Evolutionary conservation across 148 eudicot species (phyloP), one percentile per base, ranked within the genome.

Genomic region (Spergularia marina): DNA sequence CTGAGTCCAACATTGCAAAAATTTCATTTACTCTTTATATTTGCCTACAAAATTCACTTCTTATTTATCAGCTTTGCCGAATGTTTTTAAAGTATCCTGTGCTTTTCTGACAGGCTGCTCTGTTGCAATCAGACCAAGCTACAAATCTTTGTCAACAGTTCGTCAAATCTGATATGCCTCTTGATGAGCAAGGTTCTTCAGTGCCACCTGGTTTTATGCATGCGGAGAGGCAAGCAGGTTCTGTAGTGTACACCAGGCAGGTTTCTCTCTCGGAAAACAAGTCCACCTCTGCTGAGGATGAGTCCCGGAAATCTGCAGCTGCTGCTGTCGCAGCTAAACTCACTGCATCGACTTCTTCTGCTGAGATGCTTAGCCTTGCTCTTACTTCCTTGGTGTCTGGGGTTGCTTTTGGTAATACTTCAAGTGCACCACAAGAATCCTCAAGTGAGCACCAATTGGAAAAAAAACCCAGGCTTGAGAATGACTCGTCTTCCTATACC

Each of bases 291-390:
- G 5, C 41, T 14, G 84, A 84, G 41, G 92, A 87, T 12, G 92
- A 86, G 61, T 74, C 87, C 17, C 60, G 82, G 12, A 90, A 89
- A 81, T 85, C 96, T 12, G 85, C 90, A 7, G 97, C 94, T 30
- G 97, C 97, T 53, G 98, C 91, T 12, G 85, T 92, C 67, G 97
- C 97, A 6, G 98, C 97, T 44, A 86, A 90, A 85, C 97, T 90
- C 59, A 84, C 97, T 12, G 96, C 94, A 20, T 87, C 97, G 15
- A 82, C 93, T 74, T 88, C 97, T 68, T 90, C 98, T 10, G 92
- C 97, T 16, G 87, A 95, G 84, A 91, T 92, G 97, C 90, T 90
- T 18, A 82, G 90, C 36, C 90, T 83, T 52, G 97, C 91, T 70
- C 92, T 90, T 74, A 86, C 96, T 40, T 90, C 98, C 15, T 83